A percentile compares a stretch with the other conserved stretches of the same genome.
These are phyloP conservation scores for Naegleria fowleri DNA, from an alignment of 208 protist species.

Conservation along the genomic window DNA sequence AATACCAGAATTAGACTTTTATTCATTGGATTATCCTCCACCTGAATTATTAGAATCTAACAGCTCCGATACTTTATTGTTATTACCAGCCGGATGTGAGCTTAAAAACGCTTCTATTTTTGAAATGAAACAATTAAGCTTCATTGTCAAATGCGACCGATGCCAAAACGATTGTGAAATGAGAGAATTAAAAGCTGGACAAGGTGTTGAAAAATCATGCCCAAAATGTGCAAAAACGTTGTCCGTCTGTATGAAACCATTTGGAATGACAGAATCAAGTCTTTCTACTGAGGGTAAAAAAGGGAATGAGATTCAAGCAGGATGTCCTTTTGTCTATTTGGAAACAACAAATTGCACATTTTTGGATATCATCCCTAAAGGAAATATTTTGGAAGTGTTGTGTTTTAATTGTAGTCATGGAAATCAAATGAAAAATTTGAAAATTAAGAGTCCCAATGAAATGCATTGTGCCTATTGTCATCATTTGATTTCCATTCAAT, in stretches of 20 bases:
- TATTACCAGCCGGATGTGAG: not conserved
- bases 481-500: not conserved
- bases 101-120: not conserved
- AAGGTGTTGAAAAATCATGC: not conserved
- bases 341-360: not conserved
- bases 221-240: not conserved
- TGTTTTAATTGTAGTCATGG: constrained; percentile 12
- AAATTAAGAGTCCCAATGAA: not conserved
- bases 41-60: not conserved
- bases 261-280: not conserved
- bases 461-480: not conserved
- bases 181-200: not conserved
- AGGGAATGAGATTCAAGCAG: not conserved
- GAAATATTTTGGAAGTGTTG: not conserved
- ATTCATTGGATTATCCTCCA: not conserved
- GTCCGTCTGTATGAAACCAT: not conserved
- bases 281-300: not conserved
- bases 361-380: not conserved
- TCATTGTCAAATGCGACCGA: not conserved
- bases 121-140: not conserved
- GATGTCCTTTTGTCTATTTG: not conserved
- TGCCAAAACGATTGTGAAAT: not conserved
- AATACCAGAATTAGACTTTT: not conserved
- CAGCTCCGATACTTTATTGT: not conserved
- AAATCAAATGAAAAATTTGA: not conserved